Conservation (phyloP, 345 rosid genomes). For the Brassica juncea region DNA sequence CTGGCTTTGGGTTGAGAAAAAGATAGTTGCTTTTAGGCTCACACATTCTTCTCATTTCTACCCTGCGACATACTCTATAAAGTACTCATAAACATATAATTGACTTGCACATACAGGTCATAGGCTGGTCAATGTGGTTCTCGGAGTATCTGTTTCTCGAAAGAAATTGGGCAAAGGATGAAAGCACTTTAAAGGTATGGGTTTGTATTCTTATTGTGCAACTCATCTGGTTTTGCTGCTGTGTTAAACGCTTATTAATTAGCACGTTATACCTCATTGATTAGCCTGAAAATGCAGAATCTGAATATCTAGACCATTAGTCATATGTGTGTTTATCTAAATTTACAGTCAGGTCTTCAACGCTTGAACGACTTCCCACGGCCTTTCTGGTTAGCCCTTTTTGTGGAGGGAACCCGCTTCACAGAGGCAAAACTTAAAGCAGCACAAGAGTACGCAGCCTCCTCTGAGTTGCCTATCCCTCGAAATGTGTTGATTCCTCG, state of each 20-base stretch:
- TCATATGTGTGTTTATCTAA: slow-evolving; percentile 14
- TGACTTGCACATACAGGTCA: slow-evolving; percentile 55
- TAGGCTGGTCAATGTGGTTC: slow-evolving; percentile 99
- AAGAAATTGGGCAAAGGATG: slow-evolving; percentile 94
- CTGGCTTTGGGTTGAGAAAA: slow-evolving; percentile 9
- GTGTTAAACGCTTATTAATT: neutral
- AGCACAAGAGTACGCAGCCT: slow-evolving; percentile 87
- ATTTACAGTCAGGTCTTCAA: slow-evolving; percentile 82
- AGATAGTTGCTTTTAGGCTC: neutral
- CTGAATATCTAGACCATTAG: neutral
- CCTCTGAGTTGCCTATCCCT: slow-evolving; percentile 82
- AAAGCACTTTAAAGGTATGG: slow-evolving; percentile 59
- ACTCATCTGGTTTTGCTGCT: slow-evolving; percentile 6
- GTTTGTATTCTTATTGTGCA: slow-evolving; percentile 10
- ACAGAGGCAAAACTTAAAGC: slow-evolving; percentile 92
- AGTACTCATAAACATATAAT: slow-evolving; percentile 20
- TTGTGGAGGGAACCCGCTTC: slow-evolving; percentile 98
- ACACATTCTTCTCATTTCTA: neutral
- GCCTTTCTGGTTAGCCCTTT: slow-evolving; percentile 98
- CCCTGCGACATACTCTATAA: neutral
- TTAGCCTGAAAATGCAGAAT: slow-evolving; percentile 9
- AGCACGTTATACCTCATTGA: neutral
- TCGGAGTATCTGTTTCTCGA: slow-evolving; percentile 94
- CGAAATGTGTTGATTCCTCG: slow-evolving; percentile 96
- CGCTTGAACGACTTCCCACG: slow-evolving; percentile 76